These are phyloP conservation scores for Hylodesmum podocarpum DNA, from an alignment of 306 rosid species.

Conservation along the genomic window DNA sequence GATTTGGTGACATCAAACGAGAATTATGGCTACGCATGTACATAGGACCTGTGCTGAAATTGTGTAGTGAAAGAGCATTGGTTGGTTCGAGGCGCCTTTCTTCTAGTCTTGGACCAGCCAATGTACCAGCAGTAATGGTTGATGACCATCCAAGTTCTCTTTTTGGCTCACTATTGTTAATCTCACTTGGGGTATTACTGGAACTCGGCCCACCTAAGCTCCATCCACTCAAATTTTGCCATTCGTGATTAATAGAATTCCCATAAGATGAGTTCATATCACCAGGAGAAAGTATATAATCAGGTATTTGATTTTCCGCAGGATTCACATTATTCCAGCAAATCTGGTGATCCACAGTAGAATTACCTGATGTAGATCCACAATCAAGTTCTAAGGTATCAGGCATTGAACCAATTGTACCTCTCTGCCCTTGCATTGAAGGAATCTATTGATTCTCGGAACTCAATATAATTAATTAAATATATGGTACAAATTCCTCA, in stretches of 20 bases:
- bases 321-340: conserved; percentile 68
- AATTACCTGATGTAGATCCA: conserved; percentile 63
- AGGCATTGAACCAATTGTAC: conserved; percentile 68
- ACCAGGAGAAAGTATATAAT: conserved; percentile 47
- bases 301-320: conserved; percentile 54
- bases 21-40: conserved; percentile 49
- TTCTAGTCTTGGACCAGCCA: conserved; percentile 55
- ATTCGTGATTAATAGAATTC: conserved; percentile 52
- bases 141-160: conserved; percentile 67
- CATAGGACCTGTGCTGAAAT: conserved; percentile 45
- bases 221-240: conserved; percentile 66
- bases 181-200: conserved; percentile 53
- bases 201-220: conserved; percentile 83
- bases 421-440: conserved; percentile 91
- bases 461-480: conserved; percentile 7
- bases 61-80: conserved; percentile 49
- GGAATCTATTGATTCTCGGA: conserved; percentile 29
- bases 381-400: conserved; percentile 73
- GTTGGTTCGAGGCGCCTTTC: conserved; percentile 50
- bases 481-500: conserved; percentile 31
- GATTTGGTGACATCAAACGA: conserved; percentile 43
- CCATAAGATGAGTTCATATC: conserved; percentile 57
- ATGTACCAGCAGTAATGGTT: conserved; percentile 42
- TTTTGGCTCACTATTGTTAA: conserved; percentile 48
- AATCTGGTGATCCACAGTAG: conserved; percentile 59